Percentiles rank a stretch among this genome's conserved stretches.
These are phyloP conservation scores for Parafenestella ontariensis DNA, from an alignment of 2,329 filamentous ascomycete species.

Conservation along the genomic window DNA sequence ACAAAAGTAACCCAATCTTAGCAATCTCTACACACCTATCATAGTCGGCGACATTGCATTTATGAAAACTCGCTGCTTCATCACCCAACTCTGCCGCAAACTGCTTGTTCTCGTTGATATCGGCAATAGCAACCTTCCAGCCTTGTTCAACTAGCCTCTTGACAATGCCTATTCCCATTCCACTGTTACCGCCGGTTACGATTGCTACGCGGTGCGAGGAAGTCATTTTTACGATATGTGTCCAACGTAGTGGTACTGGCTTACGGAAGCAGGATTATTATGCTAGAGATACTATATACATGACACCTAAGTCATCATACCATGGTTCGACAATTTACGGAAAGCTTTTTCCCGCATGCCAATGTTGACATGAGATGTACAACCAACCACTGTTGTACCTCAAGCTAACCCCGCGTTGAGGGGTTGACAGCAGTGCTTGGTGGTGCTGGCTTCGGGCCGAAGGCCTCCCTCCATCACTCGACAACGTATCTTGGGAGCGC, in stretches of 20 bases:
- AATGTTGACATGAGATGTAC: not conserved
- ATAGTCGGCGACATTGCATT: slow-evolving; percentile 38
- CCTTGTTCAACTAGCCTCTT: slow-evolving; percentile 26
- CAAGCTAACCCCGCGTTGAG: not conserved
- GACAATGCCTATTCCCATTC: slow-evolving; percentile 33
- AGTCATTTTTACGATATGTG: slow-evolving; percentile 10
- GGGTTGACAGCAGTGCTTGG: not conserved
- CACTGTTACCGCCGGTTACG: slow-evolving; percentile 37
- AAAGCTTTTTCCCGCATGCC: not conserved
- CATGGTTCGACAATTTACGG: not conserved
- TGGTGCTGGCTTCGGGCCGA: not conserved
- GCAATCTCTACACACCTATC: slow-evolving; percentile 22
- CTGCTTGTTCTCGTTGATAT: slow-evolving; percentile 30
- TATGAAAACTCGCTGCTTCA: slow-evolving; percentile 26
- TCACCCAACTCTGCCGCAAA: slow-evolving; percentile 36
- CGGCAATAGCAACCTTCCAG: slow-evolving; percentile 40
- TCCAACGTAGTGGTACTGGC: no score
- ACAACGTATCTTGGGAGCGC: not conserved
- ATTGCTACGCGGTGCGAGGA: slow-evolving; percentile 30
- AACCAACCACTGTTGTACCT: not conserved
- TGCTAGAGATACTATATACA: not conserved
- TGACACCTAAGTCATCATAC: not conserved
- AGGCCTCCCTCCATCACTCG: not conserved
- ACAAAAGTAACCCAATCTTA: not conserved
- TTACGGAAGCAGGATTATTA: not conserved